Conservation (phyloP, 2,329 filamentous ascomycete genomes). For the Calycina marina region DNA sequence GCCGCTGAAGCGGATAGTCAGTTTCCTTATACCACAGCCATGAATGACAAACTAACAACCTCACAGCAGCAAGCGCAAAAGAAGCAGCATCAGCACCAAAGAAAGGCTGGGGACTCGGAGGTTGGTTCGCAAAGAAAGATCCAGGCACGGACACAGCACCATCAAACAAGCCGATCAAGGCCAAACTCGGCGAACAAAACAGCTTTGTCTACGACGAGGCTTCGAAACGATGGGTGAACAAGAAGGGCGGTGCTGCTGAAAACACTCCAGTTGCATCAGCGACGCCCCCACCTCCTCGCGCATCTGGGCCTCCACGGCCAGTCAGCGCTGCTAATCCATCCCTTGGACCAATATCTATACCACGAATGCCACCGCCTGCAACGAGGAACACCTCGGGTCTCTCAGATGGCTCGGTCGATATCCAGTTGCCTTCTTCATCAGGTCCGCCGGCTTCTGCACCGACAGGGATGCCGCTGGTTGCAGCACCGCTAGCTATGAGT, state of each 20-base stretch:
- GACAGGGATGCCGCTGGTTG: too few species aligned
- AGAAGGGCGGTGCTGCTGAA: constrained; percentile 57
- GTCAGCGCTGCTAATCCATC: constrained; percentile 7
- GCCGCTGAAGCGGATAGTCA: constrained; percentile 64
- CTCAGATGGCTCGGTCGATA: neutral
- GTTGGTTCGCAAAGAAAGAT: constrained; percentile 65
- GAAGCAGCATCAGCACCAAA: constrained; percentile 36
- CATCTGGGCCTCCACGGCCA: constrained; percentile 29
- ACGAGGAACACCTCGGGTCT: constrained; percentile 2
- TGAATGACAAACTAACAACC: constrained; percentile 2
- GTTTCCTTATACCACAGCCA: constrained; percentile 18
- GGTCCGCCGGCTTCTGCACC: constrained; percentile 1
- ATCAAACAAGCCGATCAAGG: constrained; percentile 61
- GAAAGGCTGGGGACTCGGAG: constrained; percentile 66
- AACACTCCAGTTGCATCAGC: constrained; percentile 42
- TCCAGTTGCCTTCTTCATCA: neutral
- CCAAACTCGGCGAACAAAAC: constrained; percentile 87
- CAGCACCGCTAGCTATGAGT: constrained; percentile 13
- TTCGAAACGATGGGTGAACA: constrained; percentile 97
- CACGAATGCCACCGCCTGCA: too few species aligned
- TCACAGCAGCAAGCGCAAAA: constrained; percentile 44
- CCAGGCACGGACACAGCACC: constrained; percentile 22
- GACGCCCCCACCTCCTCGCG: constrained; percentile 66
- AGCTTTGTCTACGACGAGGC: constrained; percentile 91
- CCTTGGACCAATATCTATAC: neutral